Base-by-base conservation (phyloP, 2,329 filamentous ascomycete species). In the Fusarium floridanum region DNA sequence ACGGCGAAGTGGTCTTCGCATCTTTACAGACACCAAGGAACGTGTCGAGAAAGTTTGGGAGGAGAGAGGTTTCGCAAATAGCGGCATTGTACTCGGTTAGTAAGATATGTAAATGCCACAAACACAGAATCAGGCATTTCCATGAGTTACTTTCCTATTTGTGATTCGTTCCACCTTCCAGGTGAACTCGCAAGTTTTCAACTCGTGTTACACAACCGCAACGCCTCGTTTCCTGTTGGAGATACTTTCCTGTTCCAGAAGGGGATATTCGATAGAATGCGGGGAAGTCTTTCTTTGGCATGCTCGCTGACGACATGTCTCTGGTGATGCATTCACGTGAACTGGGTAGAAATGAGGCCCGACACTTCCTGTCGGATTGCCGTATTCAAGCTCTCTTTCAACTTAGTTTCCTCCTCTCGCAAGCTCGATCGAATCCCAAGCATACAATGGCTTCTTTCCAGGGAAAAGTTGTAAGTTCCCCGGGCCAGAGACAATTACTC, bases 1-100 rank as follows among this genome's bases (percentile, higher is more conserved):
- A 1, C 53, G 48, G 14, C 64, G 43, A 4, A 72, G 73, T 16
- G 73, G 73, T 0, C n/a, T 75, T 4, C 36, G 22, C 1, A 76
- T 76, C 43, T 75, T 75, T 24, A 22, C 11, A 3, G 70, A 74
- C 3, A 76, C 70, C 0, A 69, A 57, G 6, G 67, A 71, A 10
- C 45, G 64, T 2, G 29, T 75, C 6, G 59, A 74, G 14, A 17
- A 32, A 9, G 39, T 67, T 3, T 75, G 73, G 73, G 56, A 27
- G 22, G 66, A 22, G 2, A 68, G 70, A 7, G 57, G 66, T 12
- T 14, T 14, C 1, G 12, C 20, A 2, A n/a, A 16, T 16, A 27
- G 3, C 6, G 14, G 20, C 20, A 17, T 22, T 14, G 4, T 43
- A 20, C 10, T 7, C 36, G 1, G 41, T 24, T 53, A 29, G 29